These are phyloP conservation scores for Hymenoscyphus fraxineus DNA, from an alignment of 2,329 filamentous ascomycete genomes.

Conservation along the genomic window DNA sequence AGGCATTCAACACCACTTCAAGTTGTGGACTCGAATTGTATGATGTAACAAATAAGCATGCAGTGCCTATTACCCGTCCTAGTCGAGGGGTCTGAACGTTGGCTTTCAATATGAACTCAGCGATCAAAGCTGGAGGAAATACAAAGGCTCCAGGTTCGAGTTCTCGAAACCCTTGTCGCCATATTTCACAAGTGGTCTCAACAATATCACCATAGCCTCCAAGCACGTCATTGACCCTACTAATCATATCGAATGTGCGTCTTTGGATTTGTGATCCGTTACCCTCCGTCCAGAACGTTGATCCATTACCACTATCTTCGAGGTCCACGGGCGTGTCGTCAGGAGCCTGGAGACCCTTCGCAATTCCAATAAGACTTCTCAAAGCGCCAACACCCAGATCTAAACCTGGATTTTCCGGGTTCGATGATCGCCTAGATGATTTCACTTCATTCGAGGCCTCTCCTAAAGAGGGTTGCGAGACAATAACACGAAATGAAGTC, in stretches of 20 bases:
- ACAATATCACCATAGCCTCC: constrained; percentile 61
- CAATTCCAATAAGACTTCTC: constrained; percentile 66
- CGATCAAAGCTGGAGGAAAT: constrained; percentile 62
- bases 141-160: constrained; percentile 72
- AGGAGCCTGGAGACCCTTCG: constrained; percentile 66
- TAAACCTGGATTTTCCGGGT: constrained; percentile 26
- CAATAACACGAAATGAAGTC: constrained; percentile 31
- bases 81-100: constrained; percentile 60
- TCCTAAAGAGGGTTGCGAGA: constrained; percentile 19
- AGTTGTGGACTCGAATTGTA: constrained; percentile 46
- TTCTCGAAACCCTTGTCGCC: constrained; percentile 74
- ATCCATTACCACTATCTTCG: constrained; percentile 51
- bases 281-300: constrained; percentile 46
- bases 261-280: constrained; percentile 48
- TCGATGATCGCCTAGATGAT: neutral
- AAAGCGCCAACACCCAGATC: constrained; percentile 46
- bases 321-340: constrained; percentile 66
- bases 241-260: constrained; percentile 49
- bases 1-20: constrained; percentile 45
- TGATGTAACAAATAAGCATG: constrained; percentile 65
- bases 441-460: constrained; percentile 19
- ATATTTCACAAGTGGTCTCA: constrained; percentile 67
- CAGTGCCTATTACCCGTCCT: constrained; percentile 66
- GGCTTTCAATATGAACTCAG: constrained; percentile 61
- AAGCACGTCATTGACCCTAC: constrained; percentile 50